phyloP scores from a whole-genome alignment of 192 early-diverging fungal species.

The Paraglomus brasilianum region DNA sequence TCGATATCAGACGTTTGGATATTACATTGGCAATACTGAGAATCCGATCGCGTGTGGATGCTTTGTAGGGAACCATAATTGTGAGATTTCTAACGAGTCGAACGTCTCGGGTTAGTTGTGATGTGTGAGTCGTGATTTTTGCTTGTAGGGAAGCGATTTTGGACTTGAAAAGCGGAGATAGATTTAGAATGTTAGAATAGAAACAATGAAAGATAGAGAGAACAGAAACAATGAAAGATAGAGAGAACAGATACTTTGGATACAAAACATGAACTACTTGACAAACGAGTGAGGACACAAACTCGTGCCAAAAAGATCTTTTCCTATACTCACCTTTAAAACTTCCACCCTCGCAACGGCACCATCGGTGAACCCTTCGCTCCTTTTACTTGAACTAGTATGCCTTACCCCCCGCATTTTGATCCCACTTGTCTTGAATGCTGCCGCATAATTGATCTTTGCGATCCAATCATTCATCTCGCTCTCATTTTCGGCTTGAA shows the following conservation, averaged over 20 bases:
- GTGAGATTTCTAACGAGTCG: conserved; percentile 65
- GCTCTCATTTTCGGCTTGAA: conserved; percentile 64
- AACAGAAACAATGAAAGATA: background rate
- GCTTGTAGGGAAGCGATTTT: conserved; percentile 21
- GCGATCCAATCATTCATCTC: conserved; percentile 81
- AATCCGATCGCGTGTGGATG: conserved; percentile 61
- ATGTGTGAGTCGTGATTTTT: conserved; percentile 23
- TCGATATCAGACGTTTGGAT: conserved; percentile 52
- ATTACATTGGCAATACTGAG: conserved; percentile 54
- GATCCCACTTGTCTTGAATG: conserved; percentile 64
- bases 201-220: background rate
- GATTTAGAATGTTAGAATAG: background rate
- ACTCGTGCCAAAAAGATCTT: too few species aligned
- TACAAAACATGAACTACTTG: background rate
- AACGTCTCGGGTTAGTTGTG: conserved; percentile 51
- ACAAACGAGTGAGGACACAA: background rate
- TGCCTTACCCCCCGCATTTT: conserved; percentile 30
- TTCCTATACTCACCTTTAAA: background rate
- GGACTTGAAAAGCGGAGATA: background rate
- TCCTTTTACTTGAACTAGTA: background rate
- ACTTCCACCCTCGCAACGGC: conserved; percentile 6
- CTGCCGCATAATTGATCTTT: conserved; percentile 76
- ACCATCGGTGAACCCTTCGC: conserved; percentile 5
- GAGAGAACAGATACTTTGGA: background rate
- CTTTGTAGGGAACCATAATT: conserved; percentile 65